Evolutionary conservation across 306 rosid genomes (phyloP).

Genomic region (Dryas alaskensis): DNA sequence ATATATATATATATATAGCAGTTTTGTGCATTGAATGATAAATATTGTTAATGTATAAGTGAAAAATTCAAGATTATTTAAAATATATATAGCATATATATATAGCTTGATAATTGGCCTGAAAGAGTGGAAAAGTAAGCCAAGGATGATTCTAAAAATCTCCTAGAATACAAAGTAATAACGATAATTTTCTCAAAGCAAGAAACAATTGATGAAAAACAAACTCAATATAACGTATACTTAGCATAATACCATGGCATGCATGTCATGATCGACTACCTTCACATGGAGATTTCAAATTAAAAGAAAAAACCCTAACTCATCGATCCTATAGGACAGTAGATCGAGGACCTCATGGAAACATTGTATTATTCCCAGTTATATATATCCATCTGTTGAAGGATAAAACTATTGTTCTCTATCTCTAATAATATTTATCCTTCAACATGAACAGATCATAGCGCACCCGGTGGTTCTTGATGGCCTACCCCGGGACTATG

Average conservation of each 20-base stretch:
- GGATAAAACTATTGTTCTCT: neutral
- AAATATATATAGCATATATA: no score
- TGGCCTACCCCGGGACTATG: constrained; percentile 47
- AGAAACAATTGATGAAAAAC: neutral
- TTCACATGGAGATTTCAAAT: neutral
- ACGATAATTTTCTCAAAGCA: neutral
- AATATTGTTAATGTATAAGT: no score
- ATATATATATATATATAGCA: no score
- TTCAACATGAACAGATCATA: neutral
- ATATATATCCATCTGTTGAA: neutral
- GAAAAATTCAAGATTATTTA: no score
- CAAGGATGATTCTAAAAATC: neutral
- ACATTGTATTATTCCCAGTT: neutral
- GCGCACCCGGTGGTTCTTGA: constrained; percentile 17
- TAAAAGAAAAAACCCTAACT: neutral
- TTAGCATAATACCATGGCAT: neutral
- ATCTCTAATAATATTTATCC: neutral
- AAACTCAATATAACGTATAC: neutral
- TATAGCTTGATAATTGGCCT: no score
- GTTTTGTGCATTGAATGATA: no score
- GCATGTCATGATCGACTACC: neutral
- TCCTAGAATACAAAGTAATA: neutral
- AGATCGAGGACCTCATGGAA: neutral
- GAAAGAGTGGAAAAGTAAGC: no score
- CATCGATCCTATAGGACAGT: neutral